These are phyloP conservation scores for Colletotrichum kahawae DNA, from an alignment of 2,329 filamentous ascomycete species.

Conservation along the genomic window DNA sequence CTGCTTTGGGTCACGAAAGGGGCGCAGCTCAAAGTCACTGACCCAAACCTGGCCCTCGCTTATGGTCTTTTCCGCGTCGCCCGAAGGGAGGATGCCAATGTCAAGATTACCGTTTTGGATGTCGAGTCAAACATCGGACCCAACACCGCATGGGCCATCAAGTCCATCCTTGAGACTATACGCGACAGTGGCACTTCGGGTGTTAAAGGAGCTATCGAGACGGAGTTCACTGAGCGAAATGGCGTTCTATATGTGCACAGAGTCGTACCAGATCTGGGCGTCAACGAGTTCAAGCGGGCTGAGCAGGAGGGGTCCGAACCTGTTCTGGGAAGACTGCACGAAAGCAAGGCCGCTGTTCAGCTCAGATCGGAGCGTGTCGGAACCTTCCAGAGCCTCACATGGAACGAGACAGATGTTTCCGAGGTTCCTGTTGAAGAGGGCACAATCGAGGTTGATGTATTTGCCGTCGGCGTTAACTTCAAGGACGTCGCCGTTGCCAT, in stretches of 20 bases:
- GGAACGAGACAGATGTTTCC: neutral
- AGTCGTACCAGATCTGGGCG: neutral
- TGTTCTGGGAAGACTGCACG: neutral
- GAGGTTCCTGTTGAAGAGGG: neutral
- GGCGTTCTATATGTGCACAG: neutral
- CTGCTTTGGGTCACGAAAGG: conserved; percentile 32
- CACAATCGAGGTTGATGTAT: neutral
- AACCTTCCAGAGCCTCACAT: neutral
- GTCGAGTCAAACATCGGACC: neutral
- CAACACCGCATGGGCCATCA: neutral
- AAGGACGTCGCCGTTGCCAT: neutral
- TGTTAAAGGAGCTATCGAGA: neutral
- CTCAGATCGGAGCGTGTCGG: neutral
- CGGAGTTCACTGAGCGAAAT: neutral
- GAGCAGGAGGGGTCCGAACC: conserved; percentile 26
- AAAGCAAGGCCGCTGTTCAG: neutral
- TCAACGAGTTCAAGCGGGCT: conserved; percentile 27
- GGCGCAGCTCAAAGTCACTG: conserved; percentile 24
- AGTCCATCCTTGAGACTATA: neutral
- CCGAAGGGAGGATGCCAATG: neutral
- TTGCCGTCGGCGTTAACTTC: neutral
- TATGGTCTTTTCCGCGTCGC: neutral
- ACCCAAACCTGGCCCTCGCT: conserved; percentile 24
- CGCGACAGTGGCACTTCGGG: neutral
- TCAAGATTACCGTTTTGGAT: neutral